Evolutionary conservation across 176 grass and related monocot species (phyloP).

Genomic region (Typha latifolia): DNA sequence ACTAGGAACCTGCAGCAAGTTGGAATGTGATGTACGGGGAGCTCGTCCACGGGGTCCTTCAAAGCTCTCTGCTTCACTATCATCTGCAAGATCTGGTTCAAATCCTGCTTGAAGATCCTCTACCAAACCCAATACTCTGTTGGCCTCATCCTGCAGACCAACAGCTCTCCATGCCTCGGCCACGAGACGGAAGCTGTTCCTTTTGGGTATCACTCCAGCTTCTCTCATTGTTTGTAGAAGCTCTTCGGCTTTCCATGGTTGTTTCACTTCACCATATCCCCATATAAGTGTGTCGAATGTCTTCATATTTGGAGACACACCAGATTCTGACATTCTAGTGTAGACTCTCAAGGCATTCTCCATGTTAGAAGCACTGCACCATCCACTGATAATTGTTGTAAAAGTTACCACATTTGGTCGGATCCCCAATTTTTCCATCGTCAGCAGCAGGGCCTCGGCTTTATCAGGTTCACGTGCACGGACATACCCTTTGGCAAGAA

Average conservation of each 20-base stretch:
- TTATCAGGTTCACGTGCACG: slow-evolving; percentile 63
- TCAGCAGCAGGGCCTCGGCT: slow-evolving; percentile 65
- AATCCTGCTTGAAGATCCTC: slow-evolving; percentile 8
- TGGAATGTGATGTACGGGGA: slow-evolving; percentile 17
- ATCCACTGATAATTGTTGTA: slow-evolving; percentile 82
- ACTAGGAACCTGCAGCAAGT: slow-evolving; percentile 35
- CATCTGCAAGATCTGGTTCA: not conserved
- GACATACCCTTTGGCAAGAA: slow-evolving; percentile 78
- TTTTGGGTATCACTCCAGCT: slow-evolving; percentile 38
- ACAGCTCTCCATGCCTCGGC: slow-evolving; percentile 74
- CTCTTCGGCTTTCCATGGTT: slow-evolving; percentile 81
- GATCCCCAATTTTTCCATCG: slow-evolving; percentile 54
- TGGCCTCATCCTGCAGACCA: slow-evolving; percentile 43
- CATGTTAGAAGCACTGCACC: slow-evolving; percentile 75
- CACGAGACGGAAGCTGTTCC: slow-evolving; percentile 54
- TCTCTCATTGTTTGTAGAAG: slow-evolving; percentile 63
- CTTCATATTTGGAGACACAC: slow-evolving; percentile 63
- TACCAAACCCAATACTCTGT: slow-evolving; percentile 23
- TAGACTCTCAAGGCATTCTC: slow-evolving; percentile 64
- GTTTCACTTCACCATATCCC: slow-evolving; percentile 80
- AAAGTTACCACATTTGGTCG: slow-evolving; percentile 79
- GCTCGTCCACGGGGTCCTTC: slow-evolving; percentile 21
- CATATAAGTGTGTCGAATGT: slow-evolving; percentile 96
- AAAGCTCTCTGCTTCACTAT: slow-evolving; percentile 14
- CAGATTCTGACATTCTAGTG: slow-evolving; percentile 58